Evolutionary conservation across 768 basidiomycete genomes (phyloP).

Genomic region (Psilocybe subaeruginosa): DNA sequence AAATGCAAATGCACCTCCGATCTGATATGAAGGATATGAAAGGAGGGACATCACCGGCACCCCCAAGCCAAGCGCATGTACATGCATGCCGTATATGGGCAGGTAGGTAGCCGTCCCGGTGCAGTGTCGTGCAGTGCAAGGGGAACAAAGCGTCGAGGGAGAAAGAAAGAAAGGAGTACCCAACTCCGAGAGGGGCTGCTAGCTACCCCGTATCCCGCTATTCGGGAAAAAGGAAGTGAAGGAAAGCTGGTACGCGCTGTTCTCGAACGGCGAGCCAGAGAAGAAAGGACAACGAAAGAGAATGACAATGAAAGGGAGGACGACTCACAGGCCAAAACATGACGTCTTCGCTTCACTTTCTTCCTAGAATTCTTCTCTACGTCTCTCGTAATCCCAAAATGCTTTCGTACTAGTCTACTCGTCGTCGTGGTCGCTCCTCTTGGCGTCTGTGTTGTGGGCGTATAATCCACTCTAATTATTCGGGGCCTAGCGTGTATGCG

Average conservation of each 20-base stretch:
- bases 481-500: no score
- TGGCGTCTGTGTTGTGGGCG: no score
- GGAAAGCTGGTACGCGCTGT: not conserved
- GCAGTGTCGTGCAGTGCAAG: not conserved
- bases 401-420: not conserved
- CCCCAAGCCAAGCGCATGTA: no score
- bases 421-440: not conserved
- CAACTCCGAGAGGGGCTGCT: not conserved
- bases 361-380: not conserved
- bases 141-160: not conserved
- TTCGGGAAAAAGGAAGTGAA: not conserved
- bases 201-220: no score
- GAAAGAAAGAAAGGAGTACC: not conserved
- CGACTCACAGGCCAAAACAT: conserved; percentile 3
- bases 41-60: conserved; percentile 19
- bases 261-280: no score
- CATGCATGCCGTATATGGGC: no score
- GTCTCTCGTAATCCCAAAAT: not conserved
- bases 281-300: no score
- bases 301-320: not conserved
- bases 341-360: not conserved
- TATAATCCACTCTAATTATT: no score
- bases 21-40: conserved; percentile 27
- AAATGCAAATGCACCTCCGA: not conserved
- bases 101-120: no score